phyloP scores from a whole-genome alignment of 2,329 filamentous ascomycete species.

The Penicillium sp. region DNA sequence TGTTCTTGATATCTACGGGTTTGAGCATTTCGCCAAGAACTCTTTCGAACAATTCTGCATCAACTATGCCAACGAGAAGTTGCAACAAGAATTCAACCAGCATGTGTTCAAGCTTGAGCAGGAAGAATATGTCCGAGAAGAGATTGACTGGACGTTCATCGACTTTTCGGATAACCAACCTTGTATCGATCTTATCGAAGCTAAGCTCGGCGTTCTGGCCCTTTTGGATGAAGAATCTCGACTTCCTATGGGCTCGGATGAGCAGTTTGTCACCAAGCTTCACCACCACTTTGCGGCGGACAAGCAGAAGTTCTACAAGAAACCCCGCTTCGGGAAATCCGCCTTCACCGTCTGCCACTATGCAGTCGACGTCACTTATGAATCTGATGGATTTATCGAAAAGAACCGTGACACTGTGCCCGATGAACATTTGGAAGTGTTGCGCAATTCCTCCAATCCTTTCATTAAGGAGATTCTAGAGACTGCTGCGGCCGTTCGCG shows the following conservation, averaged over 20 bases:
- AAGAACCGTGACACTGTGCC: slow-evolving; percentile 99
- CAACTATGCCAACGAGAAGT: slow-evolving; percentile 99
- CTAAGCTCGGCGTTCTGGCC: slow-evolving; percentile 88
- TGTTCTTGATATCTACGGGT: slow-evolving; percentile 98
- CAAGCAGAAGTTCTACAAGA: slow-evolving; percentile 98
- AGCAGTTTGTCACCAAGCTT: slow-evolving; percentile 93
- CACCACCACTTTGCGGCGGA: slow-evolving; percentile 88
- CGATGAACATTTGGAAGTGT: slow-evolving; percentile 94
- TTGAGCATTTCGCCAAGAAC: slow-evolving; percentile 99
- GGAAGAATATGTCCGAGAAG: slow-evolving; percentile 91
- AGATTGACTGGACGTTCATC: slow-evolving; percentile 99
- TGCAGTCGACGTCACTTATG: slow-evolving; percentile 95
- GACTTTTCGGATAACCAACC: slow-evolving; percentile 99
- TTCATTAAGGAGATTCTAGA: slow-evolving; percentile 85
- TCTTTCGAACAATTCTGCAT: slow-evolving; percentile 99
- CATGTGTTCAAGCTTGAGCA: slow-evolving; percentile 99
- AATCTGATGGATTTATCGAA: slow-evolving; percentile 98
- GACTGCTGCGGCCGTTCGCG: slow-evolving; percentile 79
- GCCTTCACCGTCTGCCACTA: slow-evolving; percentile 98
- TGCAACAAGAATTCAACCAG: slow-evolving; percentile 98
- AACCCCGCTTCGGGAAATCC: slow-evolving; percentile 95
- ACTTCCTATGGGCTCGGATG: slow-evolving; percentile 94
- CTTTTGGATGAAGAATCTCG: slow-evolving; percentile 95
- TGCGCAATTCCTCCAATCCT: slow-evolving; percentile 76
- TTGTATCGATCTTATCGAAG: slow-evolving; percentile 97